Evolutionary conservation across 2,329 filamentous ascomycete species (phyloP), one percentile per base, ranked within the genome.

Genomic region (Phialophora tarda): DNA sequence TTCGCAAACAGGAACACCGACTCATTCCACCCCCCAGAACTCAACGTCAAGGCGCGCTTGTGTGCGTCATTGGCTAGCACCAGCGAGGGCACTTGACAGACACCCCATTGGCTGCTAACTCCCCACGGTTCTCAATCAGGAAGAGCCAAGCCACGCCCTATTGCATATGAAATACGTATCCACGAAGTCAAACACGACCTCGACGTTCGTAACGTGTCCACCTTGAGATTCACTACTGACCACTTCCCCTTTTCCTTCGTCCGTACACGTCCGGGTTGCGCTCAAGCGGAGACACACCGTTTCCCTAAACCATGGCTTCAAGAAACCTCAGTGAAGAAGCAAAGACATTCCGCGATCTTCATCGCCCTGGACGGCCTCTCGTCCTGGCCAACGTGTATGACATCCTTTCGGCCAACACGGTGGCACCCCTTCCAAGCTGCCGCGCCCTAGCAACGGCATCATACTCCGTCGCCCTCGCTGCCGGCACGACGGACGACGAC

Each of bases 361-460:
- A 88, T 74, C 67, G 75, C 24, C 83, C 85, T 0, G 81, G 82
- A 2, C 72, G 78, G 0, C 86, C 86, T 12, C 66, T 88, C 41
- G 67, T 88, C 50, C 76, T 88, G 5, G 78, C 84, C 11, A 88
- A 88, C 70, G 77, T 86, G 68, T 86, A 83, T 79, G 85, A 88
- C 71, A 76, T 79, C 30, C 73, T 82, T 23, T 82, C 84, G 3
- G 82, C 86, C 44, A 74, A 75, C 14, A 72, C 80, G 1, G 74
- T 87, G 56, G 75, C 80, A 7, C 30, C 61, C 1, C 77, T 85
- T 38, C 81, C 83, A 21, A 68, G 59, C 77, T 74, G 70, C 41
- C 78, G 77, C 50, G 81, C 80, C 30, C 70, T 85, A 2, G 84
- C 83, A 8, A 85, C 83, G 2, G 82, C 81, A 5, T 84, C 82